Conservation (phyloP, 371 early-diverging fungal species). For the Syncephalastrum monosporum region DNA sequence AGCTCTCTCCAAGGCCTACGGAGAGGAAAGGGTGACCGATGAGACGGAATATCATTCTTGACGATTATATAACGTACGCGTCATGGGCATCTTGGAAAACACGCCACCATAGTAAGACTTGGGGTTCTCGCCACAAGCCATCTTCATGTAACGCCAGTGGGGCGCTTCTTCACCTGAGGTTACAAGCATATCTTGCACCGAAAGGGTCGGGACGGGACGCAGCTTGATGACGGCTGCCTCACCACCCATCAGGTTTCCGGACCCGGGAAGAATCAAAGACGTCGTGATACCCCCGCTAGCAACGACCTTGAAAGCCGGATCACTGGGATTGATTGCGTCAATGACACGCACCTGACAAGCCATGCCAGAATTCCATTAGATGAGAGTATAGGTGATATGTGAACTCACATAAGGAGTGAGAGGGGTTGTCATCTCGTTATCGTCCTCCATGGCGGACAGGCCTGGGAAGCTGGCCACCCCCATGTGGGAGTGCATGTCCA, state of each 20-base stretch:
- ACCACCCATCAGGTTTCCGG: conserved; percentile 80
- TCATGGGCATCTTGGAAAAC: conserved; percentile 32
- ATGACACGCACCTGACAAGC: conserved; percentile 48
- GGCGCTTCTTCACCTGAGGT: conserved; percentile 54
- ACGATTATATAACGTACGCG: conserved; percentile 27
- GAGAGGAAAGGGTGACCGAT: background rate
- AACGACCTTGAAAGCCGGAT: conserved; percentile 67
- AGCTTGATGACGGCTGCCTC: conserved; percentile 74
- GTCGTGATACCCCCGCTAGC: conserved; percentile 83
- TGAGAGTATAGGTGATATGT: background rate
- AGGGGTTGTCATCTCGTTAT: conserved; percentile 72
- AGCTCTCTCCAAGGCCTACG: conserved; percentile 72
- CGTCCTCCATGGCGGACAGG: conserved; percentile 54
- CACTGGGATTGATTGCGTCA: conserved; percentile 65
- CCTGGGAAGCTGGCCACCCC: conserved; percentile 63
- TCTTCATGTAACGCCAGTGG: conserved; percentile 80
- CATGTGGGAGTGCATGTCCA: conserved; percentile 82
- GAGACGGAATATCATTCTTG: background rate
- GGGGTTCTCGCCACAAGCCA: conserved; percentile 88
- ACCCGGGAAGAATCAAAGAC: conserved; percentile 74
- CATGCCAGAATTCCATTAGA: background rate
- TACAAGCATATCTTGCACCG: conserved; percentile 69
- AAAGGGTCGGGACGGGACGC: conserved; percentile 55
- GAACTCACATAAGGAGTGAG: conserved; percentile 57
- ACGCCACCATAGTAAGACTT: conserved; percentile 51